phyloP scores from a whole-genome alignment of 2,329 filamentous ascomycete species.

The Paraphoma sp. region DNA sequence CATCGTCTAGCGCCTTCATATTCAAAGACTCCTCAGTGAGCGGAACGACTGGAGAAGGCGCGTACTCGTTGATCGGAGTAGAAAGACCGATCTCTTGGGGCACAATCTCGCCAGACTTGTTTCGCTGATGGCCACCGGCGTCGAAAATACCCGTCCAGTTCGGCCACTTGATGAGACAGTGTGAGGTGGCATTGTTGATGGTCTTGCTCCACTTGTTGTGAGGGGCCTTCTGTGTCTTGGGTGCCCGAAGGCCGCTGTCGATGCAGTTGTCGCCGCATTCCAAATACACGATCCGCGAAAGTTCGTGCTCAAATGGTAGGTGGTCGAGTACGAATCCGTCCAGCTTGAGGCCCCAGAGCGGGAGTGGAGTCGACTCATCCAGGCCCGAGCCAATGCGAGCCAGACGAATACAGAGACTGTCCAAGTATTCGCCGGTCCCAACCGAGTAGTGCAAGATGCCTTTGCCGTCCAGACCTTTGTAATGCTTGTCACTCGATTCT shows the following conservation, averaged over 20 bases:
- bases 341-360: conserved; percentile 35
- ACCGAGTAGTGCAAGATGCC: conserved; percentile 34
- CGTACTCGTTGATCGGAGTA: conserved; percentile 8
- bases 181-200: conserved; percentile 23
- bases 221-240: conserved; percentile 17
- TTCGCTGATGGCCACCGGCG: conserved; percentile 24
- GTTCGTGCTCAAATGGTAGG: conserved; percentile 37
- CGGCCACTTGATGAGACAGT: conserved; percentile 33
- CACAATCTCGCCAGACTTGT: conserved; percentile 17
- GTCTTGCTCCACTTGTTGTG: conserved; percentile 21
- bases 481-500: conserved; percentile 20
- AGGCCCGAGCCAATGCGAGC: conserved; percentile 35
- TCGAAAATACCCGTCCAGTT: conserved; percentile 35
- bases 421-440: conserved; percentile 45
- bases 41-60: conserved; percentile 3
- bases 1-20: conserved; percentile 11
- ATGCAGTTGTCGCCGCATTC: conserved; percentile 34
- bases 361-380: conserved; percentile 28
- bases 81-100: conserved; percentile 17
- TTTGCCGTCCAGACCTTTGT: conserved; percentile 38
- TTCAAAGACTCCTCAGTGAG: conserved; percentile 11
- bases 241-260: conserved; percentile 36
- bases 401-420: conserved; percentile 38
- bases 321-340: conserved; percentile 43
- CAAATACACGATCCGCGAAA: conserved; percentile 28